phyloP scores from a whole-genome alignment of 495 filamentous ascomycete species.

The Penicillium paradoxum region DNA sequence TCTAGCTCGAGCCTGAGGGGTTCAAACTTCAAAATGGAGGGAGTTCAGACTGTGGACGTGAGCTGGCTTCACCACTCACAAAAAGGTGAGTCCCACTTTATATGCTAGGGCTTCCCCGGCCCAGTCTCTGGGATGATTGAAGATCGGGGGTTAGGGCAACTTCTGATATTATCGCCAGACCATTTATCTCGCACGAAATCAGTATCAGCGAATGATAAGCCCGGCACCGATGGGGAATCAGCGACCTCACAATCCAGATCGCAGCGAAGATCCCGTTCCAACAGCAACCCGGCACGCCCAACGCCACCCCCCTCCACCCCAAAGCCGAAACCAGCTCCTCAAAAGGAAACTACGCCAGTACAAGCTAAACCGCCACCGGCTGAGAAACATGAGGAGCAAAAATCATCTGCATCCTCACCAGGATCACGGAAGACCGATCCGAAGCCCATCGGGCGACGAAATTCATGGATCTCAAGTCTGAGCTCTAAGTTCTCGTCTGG shows the following conservation, averaged over 20 bases:
- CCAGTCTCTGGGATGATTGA: not conserved
- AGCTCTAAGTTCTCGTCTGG: conserved; percentile 87
- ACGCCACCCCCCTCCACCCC: conserved; percentile 11
- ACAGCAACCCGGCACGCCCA: conserved; percentile 20
- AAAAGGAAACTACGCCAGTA: conserved; percentile 12
- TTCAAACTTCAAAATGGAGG: conserved; percentile 46
- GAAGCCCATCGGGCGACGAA: conserved; percentile 51
- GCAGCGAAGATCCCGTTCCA: conserved; percentile 23
- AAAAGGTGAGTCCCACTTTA: conserved; percentile 45
- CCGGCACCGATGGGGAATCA: conserved; percentile 19
- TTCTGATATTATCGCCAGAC: conserved; percentile 21
- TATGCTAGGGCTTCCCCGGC: not conserved
- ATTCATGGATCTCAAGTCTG: conserved; percentile 87
- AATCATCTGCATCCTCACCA: conserved; percentile 20
- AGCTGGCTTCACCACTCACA: conserved; percentile 65
- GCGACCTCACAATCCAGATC: conserved; percentile 14
- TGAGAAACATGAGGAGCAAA: conserved; percentile 22
- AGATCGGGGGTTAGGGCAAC: conserved; percentile 3
- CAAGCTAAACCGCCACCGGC: conserved; percentile 19
- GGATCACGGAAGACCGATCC: conserved; percentile 30
- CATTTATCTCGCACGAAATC: conserved; percentile 40
- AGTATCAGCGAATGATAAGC: conserved; percentile 31
- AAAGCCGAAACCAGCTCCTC: conserved; percentile 13
- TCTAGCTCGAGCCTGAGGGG: not conserved
- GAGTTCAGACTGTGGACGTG: conserved; percentile 62